A percentile compares a stretch with the other conserved stretches of the same genome.
phyloP scores from a whole-genome alignment of 2,329 filamentous ascomycete genomes.

The Cyphellophora attinorum region DNA sequence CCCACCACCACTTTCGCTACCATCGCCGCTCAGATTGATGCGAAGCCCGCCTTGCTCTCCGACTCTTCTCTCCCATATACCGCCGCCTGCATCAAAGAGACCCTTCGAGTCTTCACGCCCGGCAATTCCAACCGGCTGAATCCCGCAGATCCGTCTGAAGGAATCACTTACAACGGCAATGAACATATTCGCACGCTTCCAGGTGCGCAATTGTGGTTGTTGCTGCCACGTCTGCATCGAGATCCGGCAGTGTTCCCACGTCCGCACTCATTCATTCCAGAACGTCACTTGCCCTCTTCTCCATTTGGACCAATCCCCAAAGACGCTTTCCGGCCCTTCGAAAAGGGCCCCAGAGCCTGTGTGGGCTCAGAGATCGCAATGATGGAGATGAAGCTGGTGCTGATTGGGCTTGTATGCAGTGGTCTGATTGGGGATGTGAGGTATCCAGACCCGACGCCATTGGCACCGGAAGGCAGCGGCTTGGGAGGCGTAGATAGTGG shows the following conservation, averaged over 20 bases:
- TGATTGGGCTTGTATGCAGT: constrained; percentile 10
- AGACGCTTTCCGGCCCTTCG: constrained; percentile 40
- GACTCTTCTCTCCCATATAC: constrained; percentile 43
- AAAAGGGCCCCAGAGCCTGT: constrained; percentile 38
- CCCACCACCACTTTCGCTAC: constrained; percentile 24
- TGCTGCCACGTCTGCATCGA: constrained; percentile 13
- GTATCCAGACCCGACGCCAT: constrained; percentile 1
- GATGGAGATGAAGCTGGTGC: constrained; percentile 18
- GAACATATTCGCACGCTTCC: constrained; percentile 13
- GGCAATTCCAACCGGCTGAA: constrained; percentile 9
- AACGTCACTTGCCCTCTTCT: constrained; percentile 25
- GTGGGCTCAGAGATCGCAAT: constrained; percentile 27
- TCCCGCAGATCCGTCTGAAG: constrained; percentile 4
- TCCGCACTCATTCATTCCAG: constrained; percentile 23
- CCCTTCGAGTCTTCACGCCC: constrained; percentile 44
- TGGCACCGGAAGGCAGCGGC: constrained; percentile 1
- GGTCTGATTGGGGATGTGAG: not conserved
- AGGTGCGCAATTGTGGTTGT: constrained; percentile 12
- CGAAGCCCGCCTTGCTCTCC: constrained; percentile 25
- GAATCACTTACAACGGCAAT: constrained; percentile 8
- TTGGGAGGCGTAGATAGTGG: constrained; percentile 5
- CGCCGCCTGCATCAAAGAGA: constrained; percentile 45
- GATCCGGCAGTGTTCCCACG: constrained; percentile 10
- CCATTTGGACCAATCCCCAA: constrained; percentile 20
- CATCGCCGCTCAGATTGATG: constrained; percentile 23